A percentile compares a stretch with the other conserved stretches of the same genome.
Conservation (phyloP, 2,329 filamentous ascomycete genomes). For the Rhynchosporium graminicola region DNA sequence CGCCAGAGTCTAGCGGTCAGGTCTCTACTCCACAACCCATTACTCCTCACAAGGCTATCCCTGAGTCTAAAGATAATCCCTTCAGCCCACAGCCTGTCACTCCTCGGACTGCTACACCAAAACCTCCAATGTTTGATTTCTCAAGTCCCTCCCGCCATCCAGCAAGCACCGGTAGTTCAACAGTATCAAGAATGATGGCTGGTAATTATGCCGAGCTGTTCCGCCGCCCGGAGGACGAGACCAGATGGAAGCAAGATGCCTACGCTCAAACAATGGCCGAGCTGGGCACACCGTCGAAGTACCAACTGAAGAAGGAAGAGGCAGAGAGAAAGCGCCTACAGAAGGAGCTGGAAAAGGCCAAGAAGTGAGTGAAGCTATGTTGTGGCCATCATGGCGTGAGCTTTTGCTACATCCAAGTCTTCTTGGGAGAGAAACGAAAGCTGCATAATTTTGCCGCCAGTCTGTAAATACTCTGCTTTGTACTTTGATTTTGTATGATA, state of each 20-base stretch:
- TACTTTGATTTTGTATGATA: neutral
- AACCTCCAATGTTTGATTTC: neutral
- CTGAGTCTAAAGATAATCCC: too few species aligned
- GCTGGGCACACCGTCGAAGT: neutral
- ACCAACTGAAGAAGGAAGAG: neutral
- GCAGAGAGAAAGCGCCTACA: neutral
- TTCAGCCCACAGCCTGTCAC: too few species aligned
- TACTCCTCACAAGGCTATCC: too few species aligned
- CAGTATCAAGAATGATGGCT: neutral
- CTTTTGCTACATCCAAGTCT: neutral
- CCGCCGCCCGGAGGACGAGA: neutral
- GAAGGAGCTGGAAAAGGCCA: neutral
- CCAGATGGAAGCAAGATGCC: conserved; percentile 1
- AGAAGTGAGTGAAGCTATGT: neutral
- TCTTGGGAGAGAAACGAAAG: neutral
- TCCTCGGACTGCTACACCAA: too few species aligned
- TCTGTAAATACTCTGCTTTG: neutral
- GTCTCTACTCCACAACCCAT: too few species aligned
- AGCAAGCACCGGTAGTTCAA: neutral
- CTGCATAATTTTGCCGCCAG: too few species aligned
- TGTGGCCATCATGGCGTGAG: neutral
- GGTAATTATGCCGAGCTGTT: neutral
- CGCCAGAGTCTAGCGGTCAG: too few species aligned
- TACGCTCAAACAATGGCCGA: neutral
- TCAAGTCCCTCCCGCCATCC: neutral